Evolutionary conservation across 108 stramenopile species (phyloP).

Genomic region (Stephanodiscus triporus): DNA sequence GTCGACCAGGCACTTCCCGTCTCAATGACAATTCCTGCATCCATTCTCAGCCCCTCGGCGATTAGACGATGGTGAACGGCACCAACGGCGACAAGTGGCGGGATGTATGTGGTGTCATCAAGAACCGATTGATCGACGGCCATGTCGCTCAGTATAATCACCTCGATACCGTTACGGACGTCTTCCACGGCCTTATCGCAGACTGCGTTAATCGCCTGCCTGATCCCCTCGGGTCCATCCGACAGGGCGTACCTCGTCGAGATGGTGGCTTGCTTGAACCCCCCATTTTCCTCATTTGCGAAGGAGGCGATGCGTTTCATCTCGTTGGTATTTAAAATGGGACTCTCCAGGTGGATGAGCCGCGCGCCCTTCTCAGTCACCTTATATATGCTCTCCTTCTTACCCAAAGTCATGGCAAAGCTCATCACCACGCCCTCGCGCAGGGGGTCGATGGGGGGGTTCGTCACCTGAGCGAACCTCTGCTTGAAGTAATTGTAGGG

Average conservation of each 20-base stretch:
- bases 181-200: constrained; percentile 85
- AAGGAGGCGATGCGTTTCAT: constrained; percentile 68
- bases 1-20: constrained; percentile 94
- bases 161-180: constrained; percentile 86
- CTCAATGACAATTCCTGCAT: constrained; percentile 91
- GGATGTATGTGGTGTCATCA: constrained; percentile 83
- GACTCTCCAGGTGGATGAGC: constrained; percentile 83
- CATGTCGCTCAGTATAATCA: constrained; percentile 90
- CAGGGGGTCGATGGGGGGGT: constrained; percentile 98
- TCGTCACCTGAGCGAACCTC: constrained; percentile 96
- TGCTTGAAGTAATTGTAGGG: constrained; percentile 99
- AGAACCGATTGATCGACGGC: constrained; percentile 64
- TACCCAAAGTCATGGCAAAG: constrained; percentile 93
- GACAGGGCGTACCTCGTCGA: constrained; percentile 86
- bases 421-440: constrained; percentile 97
- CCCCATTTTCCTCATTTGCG: constrained; percentile 71
- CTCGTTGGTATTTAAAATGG: constrained; percentile 75
- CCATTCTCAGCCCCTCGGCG: constrained; percentile 90
- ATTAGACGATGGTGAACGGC: constrained; percentile 97
- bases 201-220: constrained; percentile 79
- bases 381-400: constrained; percentile 94
- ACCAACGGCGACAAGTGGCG: constrained; percentile 92
- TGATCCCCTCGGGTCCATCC: constrained; percentile 84
- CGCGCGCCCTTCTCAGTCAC: constrained; percentile 84
- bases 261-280: constrained; percentile 76